phyloP scores from a whole-genome alignment of 2,329 filamentous ascomycete genomes.

The Pezicula rhizophila region DNA sequence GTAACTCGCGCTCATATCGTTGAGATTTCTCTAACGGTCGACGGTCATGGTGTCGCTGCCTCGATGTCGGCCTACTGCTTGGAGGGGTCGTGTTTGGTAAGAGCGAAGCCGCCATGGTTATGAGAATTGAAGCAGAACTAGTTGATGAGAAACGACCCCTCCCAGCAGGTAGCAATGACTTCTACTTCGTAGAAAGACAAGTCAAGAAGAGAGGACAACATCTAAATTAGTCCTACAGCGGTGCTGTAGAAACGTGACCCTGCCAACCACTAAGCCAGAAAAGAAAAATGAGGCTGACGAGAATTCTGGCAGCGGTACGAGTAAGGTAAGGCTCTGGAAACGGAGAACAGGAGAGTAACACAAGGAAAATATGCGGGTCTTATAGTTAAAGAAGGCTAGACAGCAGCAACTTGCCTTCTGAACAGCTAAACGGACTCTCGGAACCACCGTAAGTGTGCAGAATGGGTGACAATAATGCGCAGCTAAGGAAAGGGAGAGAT shows the following conservation, averaged over 20 bases:
- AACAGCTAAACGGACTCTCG: too few species aligned
- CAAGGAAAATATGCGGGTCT: too few species aligned
- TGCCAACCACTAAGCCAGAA: background rate
- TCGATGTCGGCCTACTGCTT: slow-evolving; percentile 11
- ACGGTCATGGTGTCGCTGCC: slow-evolving; percentile 9
- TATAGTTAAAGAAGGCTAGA: too few species aligned
- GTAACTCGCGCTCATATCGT: slow-evolving; percentile 5
- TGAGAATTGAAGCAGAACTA: slow-evolving; percentile 1
- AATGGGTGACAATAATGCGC: too few species aligned
- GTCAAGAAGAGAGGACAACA: background rate
- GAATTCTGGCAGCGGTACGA: too few species aligned
- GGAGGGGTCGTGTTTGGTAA: slow-evolving; percentile 11
- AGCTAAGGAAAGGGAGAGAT: too few species aligned
- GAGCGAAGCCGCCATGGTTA: slow-evolving; percentile 17
- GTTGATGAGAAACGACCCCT: background rate
- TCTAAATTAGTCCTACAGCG: background rate
- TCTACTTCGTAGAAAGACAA: background rate
- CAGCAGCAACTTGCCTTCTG: too few species aligned
- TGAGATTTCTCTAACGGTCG: slow-evolving; percentile 1
- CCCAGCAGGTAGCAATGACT: background rate
- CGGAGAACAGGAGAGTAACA: too few species aligned
- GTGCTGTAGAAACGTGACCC: background rate
- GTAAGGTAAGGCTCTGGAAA: too few species aligned
- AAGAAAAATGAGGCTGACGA: background rate
- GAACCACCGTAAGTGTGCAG: too few species aligned